Base-by-base conservation (phyloP, 352 stramenopile species). In the Plasmopara muralis region DNA sequence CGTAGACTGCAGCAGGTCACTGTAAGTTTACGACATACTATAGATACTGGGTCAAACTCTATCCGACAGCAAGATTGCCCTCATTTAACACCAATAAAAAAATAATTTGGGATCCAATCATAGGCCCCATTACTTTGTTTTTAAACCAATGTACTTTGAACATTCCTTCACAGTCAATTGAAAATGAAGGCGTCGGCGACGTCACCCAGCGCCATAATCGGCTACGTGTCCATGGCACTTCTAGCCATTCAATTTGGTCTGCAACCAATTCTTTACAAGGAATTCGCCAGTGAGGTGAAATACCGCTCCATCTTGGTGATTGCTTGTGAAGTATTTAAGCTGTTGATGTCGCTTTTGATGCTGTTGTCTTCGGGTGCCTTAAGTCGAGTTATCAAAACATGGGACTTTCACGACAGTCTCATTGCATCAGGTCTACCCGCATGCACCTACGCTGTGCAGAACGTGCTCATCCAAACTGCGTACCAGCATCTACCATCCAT, bases 371-470 rank as follows among this genome's bases (percentile, higher is more conserved):
- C 63, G 4, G 77, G 74, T 10, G 43, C 64, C 4, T 40, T 78
- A 14, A 38, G 30, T 9, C 47, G 48, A 9, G 55, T 77, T 3
- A 15, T 73, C 12, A 87, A 85, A 57, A 65, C 61, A 30, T 93
- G 83, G 83, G 70, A 35, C 16, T 48, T 88, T 9, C 38, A 60
- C 28, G 60, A 91, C 28, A 53, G 47, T 31, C n/a, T 55, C 30
- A 51, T 64, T 34, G 72, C 74, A n/a, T 89, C 82, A 25, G 82
- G 81, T 8, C 58, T 93, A 1, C 82, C 83, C 0, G 83, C 83
- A 15, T 88, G 74, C 61, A 90, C 81, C 25, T 93, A 93, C 64
- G 81, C 81, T n/a, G 61, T 92, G 52, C 83, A 93, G 64, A 93
- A 93, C 47, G 72, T 92, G 53, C 72, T 91, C n/a, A 84, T 92